Evolutionary conservation across 2,329 filamentous ascomycete genomes (phyloP).

Genomic region (Pestalotiopsis sp.): DNA sequence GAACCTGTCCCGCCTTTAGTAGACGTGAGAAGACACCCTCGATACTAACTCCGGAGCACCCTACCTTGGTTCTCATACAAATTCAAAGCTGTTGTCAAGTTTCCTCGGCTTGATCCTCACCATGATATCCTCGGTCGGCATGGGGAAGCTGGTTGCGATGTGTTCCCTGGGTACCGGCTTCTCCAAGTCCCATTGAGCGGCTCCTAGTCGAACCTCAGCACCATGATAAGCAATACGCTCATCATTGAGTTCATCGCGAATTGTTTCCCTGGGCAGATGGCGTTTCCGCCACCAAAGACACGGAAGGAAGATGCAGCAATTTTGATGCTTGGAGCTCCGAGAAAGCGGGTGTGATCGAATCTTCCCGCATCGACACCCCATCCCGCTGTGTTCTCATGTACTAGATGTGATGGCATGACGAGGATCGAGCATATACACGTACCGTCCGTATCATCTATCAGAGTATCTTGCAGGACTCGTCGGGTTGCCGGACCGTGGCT

Average conservation of each 20-base stretch:
- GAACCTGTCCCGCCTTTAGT: no score
- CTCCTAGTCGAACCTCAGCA: slow-evolving; percentile 6
- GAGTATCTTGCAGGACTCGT: slow-evolving; percentile 11
- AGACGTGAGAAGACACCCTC: no score
- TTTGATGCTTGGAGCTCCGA: neutral
- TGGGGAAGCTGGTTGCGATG: slow-evolving; percentile 7
- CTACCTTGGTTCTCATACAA: no score
- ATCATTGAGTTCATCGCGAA: slow-evolving; percentile 13
- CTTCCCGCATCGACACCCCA: neutral
- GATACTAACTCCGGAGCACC: no score
- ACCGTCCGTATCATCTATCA: slow-evolving; percentile 9
- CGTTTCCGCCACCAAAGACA: slow-evolving; percentile 7
- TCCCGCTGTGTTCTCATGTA: neutral
- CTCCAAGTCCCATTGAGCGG: slow-evolving; percentile 1
- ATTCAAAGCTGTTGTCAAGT: neutral
- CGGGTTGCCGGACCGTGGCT: slow-evolving; percentile 29
- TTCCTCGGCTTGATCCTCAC: neutral
- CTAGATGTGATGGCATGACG: neutral
- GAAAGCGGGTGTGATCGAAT: slow-evolving; percentile 10
- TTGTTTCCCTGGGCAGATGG: slow-evolving; percentile 8
- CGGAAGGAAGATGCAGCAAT: slow-evolving; percentile 7
- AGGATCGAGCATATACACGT: no score
- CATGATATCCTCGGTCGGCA: neutral
- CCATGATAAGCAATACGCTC: slow-evolving; percentile 9
- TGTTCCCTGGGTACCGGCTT: neutral